phyloP scores from a whole-genome alignment of 345 rosid genomes.

The Psidium guajava region DNA sequence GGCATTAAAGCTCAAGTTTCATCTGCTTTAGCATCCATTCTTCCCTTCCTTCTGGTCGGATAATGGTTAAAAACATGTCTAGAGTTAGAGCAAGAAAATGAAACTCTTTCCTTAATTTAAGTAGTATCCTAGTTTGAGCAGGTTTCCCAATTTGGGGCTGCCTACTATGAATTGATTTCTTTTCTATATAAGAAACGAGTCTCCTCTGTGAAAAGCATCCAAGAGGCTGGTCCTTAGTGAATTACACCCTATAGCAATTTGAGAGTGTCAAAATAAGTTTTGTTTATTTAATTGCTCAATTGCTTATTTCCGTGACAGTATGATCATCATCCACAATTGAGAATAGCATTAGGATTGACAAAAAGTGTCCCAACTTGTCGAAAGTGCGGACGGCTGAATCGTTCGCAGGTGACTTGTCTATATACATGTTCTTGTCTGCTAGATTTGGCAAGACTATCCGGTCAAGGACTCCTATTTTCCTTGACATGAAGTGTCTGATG shows the following conservation, averaged over 20 bases:
- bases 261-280: background rate
- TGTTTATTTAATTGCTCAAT: background rate
- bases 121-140: background rate
- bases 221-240: background rate
- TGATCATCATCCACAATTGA: background rate
- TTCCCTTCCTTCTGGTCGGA: background rate
- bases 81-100: too few relatives aligned
- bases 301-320: background rate
- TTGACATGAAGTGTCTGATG: background rate
- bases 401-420: background rate
- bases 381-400: background rate
- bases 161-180: background rate
- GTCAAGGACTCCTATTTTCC: background rate
- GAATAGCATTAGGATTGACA: background rate
- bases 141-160: background rate
- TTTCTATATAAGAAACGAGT: background rate
- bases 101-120: too few relatives aligned
- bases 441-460: background rate
- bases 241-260: background rate
- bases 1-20: background rate
- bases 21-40: background rate
- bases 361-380: background rate
- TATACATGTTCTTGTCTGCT: background rate
- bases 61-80: background rate
- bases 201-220: background rate